A percentile compares a stretch with the other conserved stretches of the same genome.
phyloP scores from a whole-genome alignment of 1,284 basidiomycete genomes.

The Ceratorhiza oryzae-sativae region DNA sequence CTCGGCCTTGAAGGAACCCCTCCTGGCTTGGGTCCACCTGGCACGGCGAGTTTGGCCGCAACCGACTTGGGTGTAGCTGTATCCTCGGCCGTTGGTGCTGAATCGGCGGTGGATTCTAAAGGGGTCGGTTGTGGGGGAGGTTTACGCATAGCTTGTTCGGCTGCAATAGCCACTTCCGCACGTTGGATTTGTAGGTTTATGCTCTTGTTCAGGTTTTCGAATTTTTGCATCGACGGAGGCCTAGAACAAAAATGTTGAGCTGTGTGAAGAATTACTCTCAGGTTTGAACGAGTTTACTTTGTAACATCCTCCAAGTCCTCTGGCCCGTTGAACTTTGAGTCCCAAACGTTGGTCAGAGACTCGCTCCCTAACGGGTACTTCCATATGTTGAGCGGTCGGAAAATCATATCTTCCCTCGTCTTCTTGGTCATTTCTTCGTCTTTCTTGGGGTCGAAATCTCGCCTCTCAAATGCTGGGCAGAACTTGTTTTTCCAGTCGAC shows the following conservation, averaged over 20 bases:
- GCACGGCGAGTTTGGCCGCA: conserved; percentile 22
- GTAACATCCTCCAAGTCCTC: conserved; percentile 35
- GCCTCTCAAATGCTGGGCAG: conserved; percentile 75
- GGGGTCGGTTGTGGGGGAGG: not conserved
- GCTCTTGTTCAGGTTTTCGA: conserved; percentile 41
- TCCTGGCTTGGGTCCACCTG: conserved; percentile 2
- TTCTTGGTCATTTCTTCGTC: conserved; percentile 35
- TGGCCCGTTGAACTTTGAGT: conserved; percentile 19
- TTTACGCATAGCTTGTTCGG: conserved; percentile 19
- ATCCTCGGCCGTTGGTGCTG: not conserved
- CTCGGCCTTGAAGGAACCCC: conserved; percentile 23
- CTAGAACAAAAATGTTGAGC: not conserved
- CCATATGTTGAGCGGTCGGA: conserved; percentile 33
- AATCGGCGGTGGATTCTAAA: not conserved
- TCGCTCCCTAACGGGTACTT: conserved; percentile 29
- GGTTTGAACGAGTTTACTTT: not conserved
- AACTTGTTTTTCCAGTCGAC: conserved; percentile 78
- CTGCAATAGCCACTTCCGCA: conserved; percentile 32
- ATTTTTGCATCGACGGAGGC: conserved; percentile 41
- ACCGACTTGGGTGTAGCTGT: conserved; percentile 11
- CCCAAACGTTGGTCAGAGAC: conserved; percentile 28
- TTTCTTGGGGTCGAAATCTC: conserved; percentile 37
- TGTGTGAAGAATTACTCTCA: not conserved
- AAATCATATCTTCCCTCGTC: conserved; percentile 28
- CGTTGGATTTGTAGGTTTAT: conserved; percentile 36